These are phyloP conservation scores for Melanogaster broomeanus DNA, from an alignment of 768 basidiomycete genomes.

Conservation along the genomic window DNA sequence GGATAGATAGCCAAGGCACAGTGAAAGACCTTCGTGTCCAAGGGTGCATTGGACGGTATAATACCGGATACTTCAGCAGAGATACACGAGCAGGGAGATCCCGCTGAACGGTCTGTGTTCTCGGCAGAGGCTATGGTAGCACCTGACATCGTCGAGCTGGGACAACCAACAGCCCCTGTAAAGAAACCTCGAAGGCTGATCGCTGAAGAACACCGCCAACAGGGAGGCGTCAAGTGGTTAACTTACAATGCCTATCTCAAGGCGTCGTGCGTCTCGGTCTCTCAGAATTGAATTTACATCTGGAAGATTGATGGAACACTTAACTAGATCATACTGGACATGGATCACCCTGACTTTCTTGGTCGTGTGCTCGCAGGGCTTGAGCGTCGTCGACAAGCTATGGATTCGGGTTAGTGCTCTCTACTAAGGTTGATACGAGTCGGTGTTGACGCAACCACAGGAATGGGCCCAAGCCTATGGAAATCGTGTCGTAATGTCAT, in stretches of 20 bases:
- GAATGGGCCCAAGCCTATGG: conserved; percentile 12
- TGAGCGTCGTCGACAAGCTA: conserved; percentile 13
- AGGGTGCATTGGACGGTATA: conserved; percentile 62
- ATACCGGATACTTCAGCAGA: conserved; percentile 47
- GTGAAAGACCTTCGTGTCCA: conserved; percentile 57
- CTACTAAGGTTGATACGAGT: neutral
- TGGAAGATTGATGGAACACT: neutral
- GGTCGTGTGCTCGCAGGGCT: conserved; percentile 1
- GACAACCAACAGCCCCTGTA: neutral
- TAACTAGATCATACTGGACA: conserved; percentile 11
- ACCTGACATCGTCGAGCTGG: neutral
- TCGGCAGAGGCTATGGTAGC: neutral
- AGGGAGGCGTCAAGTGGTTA: conserved; percentile 77
- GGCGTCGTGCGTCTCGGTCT: conserved; percentile 48
- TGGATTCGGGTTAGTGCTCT: conserved; percentile 11
- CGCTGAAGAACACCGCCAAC: conserved; percentile 75
- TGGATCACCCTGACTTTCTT: conserved; percentile 5
- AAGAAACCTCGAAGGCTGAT: conserved; percentile 70
- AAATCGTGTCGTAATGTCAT: too few species aligned
- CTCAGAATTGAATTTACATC: neutral
- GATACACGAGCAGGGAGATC: conserved; percentile 42
- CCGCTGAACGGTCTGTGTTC: conserved; percentile 1
- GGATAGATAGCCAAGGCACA: conserved; percentile 69
- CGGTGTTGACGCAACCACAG: neutral
- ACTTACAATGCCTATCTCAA: conserved; percentile 65